phyloP scores from a whole-genome alignment of 1,284 basidiomycete genomes.

The Apiotrichum laibachii region DNA sequence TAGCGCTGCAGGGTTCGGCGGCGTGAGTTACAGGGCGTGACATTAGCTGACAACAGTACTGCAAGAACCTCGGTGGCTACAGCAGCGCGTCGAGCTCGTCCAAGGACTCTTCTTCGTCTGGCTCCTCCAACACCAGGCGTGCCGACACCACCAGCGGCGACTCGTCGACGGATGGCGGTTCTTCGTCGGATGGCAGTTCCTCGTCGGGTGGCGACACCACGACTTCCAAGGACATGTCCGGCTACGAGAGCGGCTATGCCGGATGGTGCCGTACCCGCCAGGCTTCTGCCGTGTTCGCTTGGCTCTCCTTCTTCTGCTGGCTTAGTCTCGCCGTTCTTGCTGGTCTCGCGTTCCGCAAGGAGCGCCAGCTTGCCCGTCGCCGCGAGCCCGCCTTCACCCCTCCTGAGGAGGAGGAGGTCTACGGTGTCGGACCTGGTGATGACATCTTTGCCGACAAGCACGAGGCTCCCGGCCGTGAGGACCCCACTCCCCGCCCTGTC shows the following conservation, averaged over 20 bases:
- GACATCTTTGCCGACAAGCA: conserved; percentile 36
- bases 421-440: conserved; percentile 25
- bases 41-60: conserved; percentile 56
- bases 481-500: neutral
- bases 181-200: neutral
- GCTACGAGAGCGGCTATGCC: conserved; percentile 19
- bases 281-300: conserved; percentile 79
- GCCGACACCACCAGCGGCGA: neutral
- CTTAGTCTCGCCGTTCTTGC: conserved; percentile 34
- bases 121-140: neutral
- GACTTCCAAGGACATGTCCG: conserved; percentile 35
- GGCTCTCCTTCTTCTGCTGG: conserved; percentile 53
- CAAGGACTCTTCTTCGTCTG: neutral
- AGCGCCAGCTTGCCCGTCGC: conserved; percentile 24
- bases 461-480: conserved; percentile 12
- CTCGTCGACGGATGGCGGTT: neutral
- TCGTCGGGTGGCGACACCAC: conserved; percentile 54
- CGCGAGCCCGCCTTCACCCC: conserved; percentile 40
- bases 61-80: conserved; percentile 69
- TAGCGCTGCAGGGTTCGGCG: conserved; percentile 10
- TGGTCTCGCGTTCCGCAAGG: conserved; percentile 36
- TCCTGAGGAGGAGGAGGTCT: conserved; percentile 16
- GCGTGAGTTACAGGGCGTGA: neutral
- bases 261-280: conserved; percentile 88
- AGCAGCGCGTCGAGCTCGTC: conserved; percentile 58